Base-by-base conservation (phyloP, 257 asterid species). In the Jacaranda copaia region DNA sequence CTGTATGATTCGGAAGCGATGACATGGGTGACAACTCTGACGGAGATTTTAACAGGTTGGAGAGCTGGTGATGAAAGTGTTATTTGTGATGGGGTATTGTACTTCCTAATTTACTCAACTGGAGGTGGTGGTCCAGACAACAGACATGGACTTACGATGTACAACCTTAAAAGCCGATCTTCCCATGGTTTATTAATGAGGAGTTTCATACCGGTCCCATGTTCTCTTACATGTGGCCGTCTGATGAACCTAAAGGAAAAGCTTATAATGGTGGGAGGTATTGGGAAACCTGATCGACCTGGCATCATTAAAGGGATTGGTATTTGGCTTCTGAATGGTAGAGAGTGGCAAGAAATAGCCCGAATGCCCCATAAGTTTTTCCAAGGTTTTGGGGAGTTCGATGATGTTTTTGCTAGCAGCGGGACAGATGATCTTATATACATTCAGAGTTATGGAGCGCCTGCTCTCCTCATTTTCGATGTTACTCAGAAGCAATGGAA, bases 351-450 rank as follows among this genome's bases (percentile, higher is more conserved):
- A 68, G 96, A 93, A 74, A 81, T 93, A 11, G 85, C 91, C 1
- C 89, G 97, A 11, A 89, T 95, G 97, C 97, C 98, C 0, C 97
- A 89, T 8, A 93, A 81, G 81, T 83, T 52, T 71, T 95, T 93
- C 59, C 99, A 95, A 78, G 99, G 99, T 5, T 95, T 95, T 65
- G 99, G 99, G 11, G 99, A 95, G 85, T 72, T 93, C 19, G 97
- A 95, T 56, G 99, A 95, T 42, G 98, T 95, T 13, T 95, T 95
- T 77, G 94, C 96, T 5, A 89, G 99, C 76, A 86, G 96, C 9
- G 98, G 99, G 14, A 86, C 84, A 2, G 96, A 89, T 49, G 93
- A 90, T 56, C 86, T 93, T 39, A 73, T 95, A 58, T 95, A 95
- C 73, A 93, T 93, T 25, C 97, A 93, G 81, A 93, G 98, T 18